Evolutionary conservation across 108 stramenopile species (phyloP), one percentile per base, ranked within the genome.

Genomic region (Pseudonitzschia pungens): DNA sequence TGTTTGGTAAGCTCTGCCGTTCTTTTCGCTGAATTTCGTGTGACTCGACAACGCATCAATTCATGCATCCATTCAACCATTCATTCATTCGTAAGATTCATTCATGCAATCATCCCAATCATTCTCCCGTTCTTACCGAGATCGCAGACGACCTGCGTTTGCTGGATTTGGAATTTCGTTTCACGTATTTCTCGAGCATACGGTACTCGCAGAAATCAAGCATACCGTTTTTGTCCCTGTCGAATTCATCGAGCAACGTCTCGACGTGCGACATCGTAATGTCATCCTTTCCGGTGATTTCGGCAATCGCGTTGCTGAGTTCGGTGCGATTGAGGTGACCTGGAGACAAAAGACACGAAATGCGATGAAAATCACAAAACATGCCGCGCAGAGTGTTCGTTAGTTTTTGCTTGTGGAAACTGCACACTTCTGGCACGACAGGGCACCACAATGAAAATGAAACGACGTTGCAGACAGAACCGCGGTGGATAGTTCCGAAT

Each of bases 171-270:
- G 7, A 8, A 18, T 48, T 14, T 11, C 45, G 14, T 18, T 18
- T 48, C 45, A 48, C 9, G 18, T 48, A 48, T 48, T 48, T 48
- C 14, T 48, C 45, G 45, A 48, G 45, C 2, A 11, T 18, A 1
- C 10, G 45, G 24, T 26, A 55, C 24, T 55, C 54, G 54, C 16
- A 26, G 10, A 55, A 55, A 26, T 55, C 54, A 2, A 55, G 9
- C 42, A 11, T 64, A 1, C 42, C 63, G 42, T 48, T 31, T 67
- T 27, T 24, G 28, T 59, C 50, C 28, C 11, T 43, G 42, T 64
- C 63, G 21, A 54, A 57, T 24, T 59, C 43, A 14, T 68, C 65
- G 26, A 58, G 45, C 64, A 50, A 64, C 33, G 18, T 53, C 36
- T 28, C 29, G 22, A 27, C 60, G 20, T 26, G 43, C 48, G 73